Conservation (phyloP, 2,329 filamentous ascomycete species). For the Botrytis porri region DNA sequence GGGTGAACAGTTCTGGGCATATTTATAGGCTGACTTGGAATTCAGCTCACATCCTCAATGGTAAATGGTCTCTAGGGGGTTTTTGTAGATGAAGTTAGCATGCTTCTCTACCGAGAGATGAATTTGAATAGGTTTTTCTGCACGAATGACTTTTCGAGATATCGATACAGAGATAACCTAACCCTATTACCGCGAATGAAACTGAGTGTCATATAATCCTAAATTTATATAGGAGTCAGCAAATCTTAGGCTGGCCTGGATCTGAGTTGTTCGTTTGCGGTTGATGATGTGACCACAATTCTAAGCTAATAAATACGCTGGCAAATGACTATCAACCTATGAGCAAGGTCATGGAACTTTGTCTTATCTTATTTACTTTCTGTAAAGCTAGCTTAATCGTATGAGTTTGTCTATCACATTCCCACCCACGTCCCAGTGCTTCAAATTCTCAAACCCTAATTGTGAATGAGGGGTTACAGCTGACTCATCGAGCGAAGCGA, state of each 20-base stretch:
- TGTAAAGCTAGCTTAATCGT: rapidly evolving
- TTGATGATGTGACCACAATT: background rate
- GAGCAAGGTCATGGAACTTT: background rate
- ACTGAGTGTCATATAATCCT: background rate
- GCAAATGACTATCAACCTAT: background rate
- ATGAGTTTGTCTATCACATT: background rate
- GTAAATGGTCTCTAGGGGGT: background rate
- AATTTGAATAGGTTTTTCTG: background rate
- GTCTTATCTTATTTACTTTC: rapidly evolving
- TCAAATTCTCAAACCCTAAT: background rate
- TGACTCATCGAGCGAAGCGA: background rate
- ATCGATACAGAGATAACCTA: rapidly evolving
- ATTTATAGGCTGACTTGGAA: background rate
- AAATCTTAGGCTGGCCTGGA: no score
- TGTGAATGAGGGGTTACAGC: background rate
- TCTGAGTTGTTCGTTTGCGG: rapidly evolving
- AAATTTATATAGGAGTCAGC: rapidly evolving
- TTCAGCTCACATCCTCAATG: background rate
- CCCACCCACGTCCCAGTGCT: background rate
- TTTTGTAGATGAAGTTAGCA: background rate
- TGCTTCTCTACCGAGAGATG: background rate
- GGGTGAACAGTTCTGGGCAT: background rate
- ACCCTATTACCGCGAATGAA: background rate
- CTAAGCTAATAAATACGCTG: background rate
- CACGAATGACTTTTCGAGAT: background rate